These are phyloP conservation scores for Botrytis pseudocinerea DNA, from an alignment of 2,329 filamentous ascomycete species.

Conservation along the genomic window DNA sequence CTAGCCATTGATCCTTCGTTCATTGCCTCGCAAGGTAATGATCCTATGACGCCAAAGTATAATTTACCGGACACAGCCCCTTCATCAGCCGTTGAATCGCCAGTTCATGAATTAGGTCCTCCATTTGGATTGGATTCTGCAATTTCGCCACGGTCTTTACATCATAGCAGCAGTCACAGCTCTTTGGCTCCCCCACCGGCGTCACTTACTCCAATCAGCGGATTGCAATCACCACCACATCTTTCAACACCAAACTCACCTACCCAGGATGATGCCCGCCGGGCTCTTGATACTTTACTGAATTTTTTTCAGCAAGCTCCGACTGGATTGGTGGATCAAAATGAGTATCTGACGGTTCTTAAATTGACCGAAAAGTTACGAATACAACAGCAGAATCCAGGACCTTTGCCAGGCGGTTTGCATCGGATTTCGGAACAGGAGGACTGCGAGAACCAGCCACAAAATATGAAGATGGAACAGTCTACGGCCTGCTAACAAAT, in stretches of 20 bases:
- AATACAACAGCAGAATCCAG: slow-evolving; percentile 51
- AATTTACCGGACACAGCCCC: slow-evolving; percentile 42
- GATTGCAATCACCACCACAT: slow-evolving; percentile 48
- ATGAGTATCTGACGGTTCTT: slow-evolving; percentile 74
- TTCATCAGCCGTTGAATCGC: slow-evolving; percentile 51
- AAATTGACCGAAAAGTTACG: slow-evolving; percentile 86
- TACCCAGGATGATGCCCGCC: slow-evolving; percentile 81
- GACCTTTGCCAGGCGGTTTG: slow-evolving; percentile 44
- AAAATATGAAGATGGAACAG: slow-evolving; percentile 39
- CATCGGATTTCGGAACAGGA: slow-evolving; percentile 43
- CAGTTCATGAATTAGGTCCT: slow-evolving; percentile 48
- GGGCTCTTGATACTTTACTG: slow-evolving; percentile 78
- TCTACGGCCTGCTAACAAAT: slow-evolving; percentile 34
- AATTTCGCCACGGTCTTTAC: slow-evolving; percentile 49
- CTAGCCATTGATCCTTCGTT: slow-evolving; percentile 60
- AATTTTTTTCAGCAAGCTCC: slow-evolving; percentile 73
- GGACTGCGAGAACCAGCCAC: slow-evolving; percentile 32
- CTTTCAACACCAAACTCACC: slow-evolving; percentile 62
- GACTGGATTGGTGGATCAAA: slow-evolving; percentile 68
- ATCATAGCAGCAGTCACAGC: slow-evolving; percentile 53
- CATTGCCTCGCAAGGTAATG: slow-evolving; percentile 52
- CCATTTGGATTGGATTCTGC: slow-evolving; percentile 41
- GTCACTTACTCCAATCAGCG: slow-evolving; percentile 41
- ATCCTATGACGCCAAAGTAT: slow-evolving; percentile 57
- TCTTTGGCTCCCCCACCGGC: slow-evolving; percentile 48